phyloP scores from a whole-genome alignment of 768 basidiomycete genomes.

The Clitopilus hobsonii region DNA sequence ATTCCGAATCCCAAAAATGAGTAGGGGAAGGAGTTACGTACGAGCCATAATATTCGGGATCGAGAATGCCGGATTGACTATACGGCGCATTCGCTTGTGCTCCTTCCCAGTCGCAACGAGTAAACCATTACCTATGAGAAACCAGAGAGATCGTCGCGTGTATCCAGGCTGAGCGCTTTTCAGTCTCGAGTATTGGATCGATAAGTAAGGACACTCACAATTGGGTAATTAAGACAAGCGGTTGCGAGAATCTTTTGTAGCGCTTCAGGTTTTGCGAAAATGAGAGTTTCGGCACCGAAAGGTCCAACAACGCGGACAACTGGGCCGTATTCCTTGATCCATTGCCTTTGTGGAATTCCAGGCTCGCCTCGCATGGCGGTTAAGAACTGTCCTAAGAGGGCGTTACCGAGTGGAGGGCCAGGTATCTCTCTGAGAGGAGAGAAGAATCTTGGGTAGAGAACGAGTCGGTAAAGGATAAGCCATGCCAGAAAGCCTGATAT shows the following conservation, averaged over 20 bases:
- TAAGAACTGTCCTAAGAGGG: constrained; percentile 32
- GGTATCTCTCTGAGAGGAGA: constrained; percentile 35
- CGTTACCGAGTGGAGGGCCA: constrained; percentile 28
- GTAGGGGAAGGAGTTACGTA: constrained; percentile 13
- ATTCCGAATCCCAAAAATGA: not conserved
- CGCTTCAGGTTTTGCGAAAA: constrained; percentile 39
- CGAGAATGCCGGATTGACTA: constrained; percentile 50
- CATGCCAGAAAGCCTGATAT: not conserved
- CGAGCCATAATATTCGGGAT: constrained; percentile 35
- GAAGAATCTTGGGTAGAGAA: constrained; percentile 22
- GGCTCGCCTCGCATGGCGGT: constrained; percentile 32
- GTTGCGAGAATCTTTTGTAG: constrained; percentile 36
- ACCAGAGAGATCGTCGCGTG: constrained; percentile 35
- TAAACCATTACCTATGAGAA: constrained; percentile 40
- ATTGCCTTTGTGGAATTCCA: constrained; percentile 40
- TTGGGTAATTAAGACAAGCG: constrained; percentile 42
- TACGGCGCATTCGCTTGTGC: constrained; percentile 44
- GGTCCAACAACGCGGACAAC: constrained; percentile 41
- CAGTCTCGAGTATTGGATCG: not conserved
- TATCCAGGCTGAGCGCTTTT: constrained; percentile 30
- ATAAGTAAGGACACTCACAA: constrained; percentile 19
- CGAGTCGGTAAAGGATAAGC: not conserved
- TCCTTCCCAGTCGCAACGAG: constrained; percentile 44
- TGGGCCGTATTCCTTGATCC: constrained; percentile 41
- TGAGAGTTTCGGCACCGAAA: constrained; percentile 39